These are phyloP conservation scores for Komagataella pastoris DNA, from an alignment of 805 yeast species.

Conservation along the genomic window DNA sequence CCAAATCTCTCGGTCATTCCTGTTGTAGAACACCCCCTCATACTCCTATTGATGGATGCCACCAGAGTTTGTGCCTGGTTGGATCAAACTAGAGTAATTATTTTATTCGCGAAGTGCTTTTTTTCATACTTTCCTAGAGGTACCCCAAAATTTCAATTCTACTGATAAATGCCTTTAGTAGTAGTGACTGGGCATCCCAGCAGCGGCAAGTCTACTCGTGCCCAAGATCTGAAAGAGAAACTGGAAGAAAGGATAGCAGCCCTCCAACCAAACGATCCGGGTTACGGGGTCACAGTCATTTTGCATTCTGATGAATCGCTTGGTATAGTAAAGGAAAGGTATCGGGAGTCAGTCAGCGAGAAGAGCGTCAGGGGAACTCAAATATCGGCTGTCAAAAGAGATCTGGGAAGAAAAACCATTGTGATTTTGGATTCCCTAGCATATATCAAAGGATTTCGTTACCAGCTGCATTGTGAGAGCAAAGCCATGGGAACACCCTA, in stretches of 20 bases:
- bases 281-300: conserved; percentile 44
- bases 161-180: conserved; percentile 67
- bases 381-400: conserved; percentile 81
- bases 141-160: conserved; percentile 24
- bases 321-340: conserved; percentile 56
- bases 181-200: conserved; percentile 78
- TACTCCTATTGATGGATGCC: no score
- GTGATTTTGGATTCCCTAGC: conserved; percentile 80
- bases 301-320: conserved; percentile 69
- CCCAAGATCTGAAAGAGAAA: conserved; percentile 33
- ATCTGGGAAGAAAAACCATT: conserved; percentile 49
- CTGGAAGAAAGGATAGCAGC: conserved; percentile 32
- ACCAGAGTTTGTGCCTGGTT: no score
- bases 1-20: no score
- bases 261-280: conserved; percentile 28
- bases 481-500: conserved; percentile 72
- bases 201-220: conserved; percentile 73
- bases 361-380: conserved; percentile 75
- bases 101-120: no score
- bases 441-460: conserved; percentile 90
- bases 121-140: neutral
- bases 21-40: no score
- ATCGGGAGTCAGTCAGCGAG: conserved; percentile 62
- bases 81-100: no score
- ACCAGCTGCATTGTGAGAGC: conserved; percentile 89